These are phyloP conservation scores for Debaryomycetaceae sp. DNA, from an alignment of 1,139 yeast genomes.

Conservation along the genomic window DNA sequence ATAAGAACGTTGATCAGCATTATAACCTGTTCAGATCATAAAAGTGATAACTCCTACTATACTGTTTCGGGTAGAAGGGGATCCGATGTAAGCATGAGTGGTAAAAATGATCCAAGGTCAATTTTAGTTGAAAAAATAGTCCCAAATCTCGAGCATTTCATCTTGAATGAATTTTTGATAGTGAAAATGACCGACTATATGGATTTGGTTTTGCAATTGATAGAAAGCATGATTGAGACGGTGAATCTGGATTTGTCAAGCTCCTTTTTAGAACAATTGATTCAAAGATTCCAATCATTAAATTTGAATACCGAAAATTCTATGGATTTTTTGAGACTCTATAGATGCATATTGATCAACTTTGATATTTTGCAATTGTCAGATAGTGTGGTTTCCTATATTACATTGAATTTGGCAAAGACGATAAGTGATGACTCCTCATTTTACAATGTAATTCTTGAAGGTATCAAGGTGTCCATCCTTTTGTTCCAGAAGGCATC, in stretches of 20 bases:
- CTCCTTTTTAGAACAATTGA: conserved; percentile 17
- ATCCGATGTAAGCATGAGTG: conserved; percentile 16
- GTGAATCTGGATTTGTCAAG: conserved; percentile 12
- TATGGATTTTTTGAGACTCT: conserved; percentile 25
- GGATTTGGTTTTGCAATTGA: conserved; percentile 21
- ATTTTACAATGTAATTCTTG: conserved; percentile 47
- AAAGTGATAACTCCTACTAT: background rate
- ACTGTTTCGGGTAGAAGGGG: conserved; percentile 5
- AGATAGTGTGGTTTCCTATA: conserved; percentile 20
- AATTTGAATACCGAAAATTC: conserved; percentile 19
- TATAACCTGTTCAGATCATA: conserved; percentile 15
- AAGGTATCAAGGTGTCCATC: conserved; percentile 44
- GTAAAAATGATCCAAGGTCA: conserved; percentile 10
- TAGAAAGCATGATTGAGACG: conserved; percentile 23
- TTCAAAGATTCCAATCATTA: conserved; percentile 14
- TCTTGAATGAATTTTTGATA: conserved; percentile 17
- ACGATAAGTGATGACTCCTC: conserved; percentile 33
- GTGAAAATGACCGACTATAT: conserved; percentile 19
- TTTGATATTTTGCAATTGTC: conserved; percentile 12
- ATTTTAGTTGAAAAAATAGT: conserved; percentile 10
- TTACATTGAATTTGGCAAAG: conserved; percentile 42
- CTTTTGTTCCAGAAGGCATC: conserved; percentile 26
- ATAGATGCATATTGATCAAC: conserved; percentile 19
- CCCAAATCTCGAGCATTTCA: conserved; percentile 14
- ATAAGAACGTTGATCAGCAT: conserved; percentile 30